Evolutionary conservation across 2,329 filamentous ascomycete genomes (phyloP).

Genomic region (Epichloe gansuensis): DNA sequence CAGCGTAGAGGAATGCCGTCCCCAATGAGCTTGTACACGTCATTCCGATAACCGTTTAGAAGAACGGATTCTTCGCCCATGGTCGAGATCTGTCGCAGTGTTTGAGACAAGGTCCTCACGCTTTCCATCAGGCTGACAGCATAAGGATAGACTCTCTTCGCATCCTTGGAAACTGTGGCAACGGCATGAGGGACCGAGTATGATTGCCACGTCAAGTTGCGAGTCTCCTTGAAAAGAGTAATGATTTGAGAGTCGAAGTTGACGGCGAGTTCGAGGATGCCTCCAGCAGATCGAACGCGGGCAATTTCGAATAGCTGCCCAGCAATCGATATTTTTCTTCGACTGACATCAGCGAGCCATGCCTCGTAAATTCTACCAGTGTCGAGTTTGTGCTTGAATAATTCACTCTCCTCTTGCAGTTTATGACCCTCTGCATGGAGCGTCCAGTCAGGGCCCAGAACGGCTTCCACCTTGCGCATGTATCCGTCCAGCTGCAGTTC

Average conservation of each 20-base stretch:
- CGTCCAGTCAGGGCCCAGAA: conserved; percentile 88
- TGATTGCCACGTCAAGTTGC: conserved; percentile 89
- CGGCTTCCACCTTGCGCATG: conserved; percentile 98
- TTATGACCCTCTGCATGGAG: conserved; percentile 92
- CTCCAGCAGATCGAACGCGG: conserved; percentile 80
- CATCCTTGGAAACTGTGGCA: conserved; percentile 93
- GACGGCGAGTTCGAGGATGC: conserved; percentile 75
- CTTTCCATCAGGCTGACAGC: conserved; percentile 98
- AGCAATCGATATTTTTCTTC: conserved; percentile 81
- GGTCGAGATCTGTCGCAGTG: conserved; percentile 66
- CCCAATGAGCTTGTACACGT: conserved; percentile 69
- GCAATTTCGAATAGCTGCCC: conserved; percentile 85
- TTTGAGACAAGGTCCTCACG: conserved; percentile 86
- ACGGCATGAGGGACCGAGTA: conserved; percentile 91
- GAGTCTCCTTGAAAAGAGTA: conserved; percentile 94
- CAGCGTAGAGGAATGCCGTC: conserved; percentile 87
- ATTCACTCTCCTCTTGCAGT: conserved; percentile 76
- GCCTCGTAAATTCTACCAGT: conserved; percentile 89
- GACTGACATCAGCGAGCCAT: conserved; percentile 83
- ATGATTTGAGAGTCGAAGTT: conserved; percentile 98
- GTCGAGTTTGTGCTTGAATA: conserved; percentile 94
- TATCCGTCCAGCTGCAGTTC: conserved; percentile 91
- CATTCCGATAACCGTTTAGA: conserved; percentile 82
- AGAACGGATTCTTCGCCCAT: conserved; percentile 84
- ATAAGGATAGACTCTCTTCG: conserved; percentile 96